These are phyloP conservation scores for Lentinula raphanica DNA, from an alignment of 768 basidiomycete species.

Conservation along the genomic window DNA sequence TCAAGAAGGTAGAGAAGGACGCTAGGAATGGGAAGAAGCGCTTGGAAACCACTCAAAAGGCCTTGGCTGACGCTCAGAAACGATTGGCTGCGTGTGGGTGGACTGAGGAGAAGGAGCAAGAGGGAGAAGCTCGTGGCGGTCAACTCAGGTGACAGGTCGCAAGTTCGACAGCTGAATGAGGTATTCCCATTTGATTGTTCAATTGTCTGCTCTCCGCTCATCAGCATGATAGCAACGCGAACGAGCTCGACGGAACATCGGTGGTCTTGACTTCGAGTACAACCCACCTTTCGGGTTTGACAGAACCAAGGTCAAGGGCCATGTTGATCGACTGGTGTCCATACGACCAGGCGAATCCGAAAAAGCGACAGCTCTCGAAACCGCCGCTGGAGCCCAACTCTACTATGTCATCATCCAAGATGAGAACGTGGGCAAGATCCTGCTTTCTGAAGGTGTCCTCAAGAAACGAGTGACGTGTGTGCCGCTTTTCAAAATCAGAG, in stretches of 20 bases:
- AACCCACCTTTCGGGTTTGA: conserved; percentile 79
- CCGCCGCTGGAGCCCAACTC: conserved; percentile 83
- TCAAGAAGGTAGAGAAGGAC: conserved; percentile 83
- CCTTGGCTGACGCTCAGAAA: conserved; percentile 51
- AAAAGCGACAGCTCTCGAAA: conserved; percentile 87
- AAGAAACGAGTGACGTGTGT: conserved; percentile 91
- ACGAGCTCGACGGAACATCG: conserved; percentile 55
- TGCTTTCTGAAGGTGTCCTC: conserved; percentile 68
- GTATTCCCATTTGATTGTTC: conserved; percentile 31
- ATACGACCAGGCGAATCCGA: conserved; percentile 65
- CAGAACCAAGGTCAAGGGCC: conserved; percentile 80
- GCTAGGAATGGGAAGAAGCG: conserved; percentile 71
- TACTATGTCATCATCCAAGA: conserved; percentile 94
- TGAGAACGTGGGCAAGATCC: conserved; percentile 80
- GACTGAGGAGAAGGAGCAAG: conserved; percentile 69
- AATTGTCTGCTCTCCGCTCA: conserved; percentile 8
- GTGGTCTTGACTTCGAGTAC: conserved; percentile 81
- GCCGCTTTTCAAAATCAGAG: conserved; percentile 86
- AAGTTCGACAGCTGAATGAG: conserved; percentile 56
- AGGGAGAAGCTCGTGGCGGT: conserved; percentile 44
- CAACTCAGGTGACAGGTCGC: conserved; percentile 47
- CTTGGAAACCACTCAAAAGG: conserved; percentile 51
- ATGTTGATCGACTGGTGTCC: conserved; percentile 83
- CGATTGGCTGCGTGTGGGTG: conserved; percentile 63
- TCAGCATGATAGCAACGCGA: conserved; percentile 56